Base-by-base conservation (phyloP, 306 rosid species). In the Vigna trinervia region DNA sequence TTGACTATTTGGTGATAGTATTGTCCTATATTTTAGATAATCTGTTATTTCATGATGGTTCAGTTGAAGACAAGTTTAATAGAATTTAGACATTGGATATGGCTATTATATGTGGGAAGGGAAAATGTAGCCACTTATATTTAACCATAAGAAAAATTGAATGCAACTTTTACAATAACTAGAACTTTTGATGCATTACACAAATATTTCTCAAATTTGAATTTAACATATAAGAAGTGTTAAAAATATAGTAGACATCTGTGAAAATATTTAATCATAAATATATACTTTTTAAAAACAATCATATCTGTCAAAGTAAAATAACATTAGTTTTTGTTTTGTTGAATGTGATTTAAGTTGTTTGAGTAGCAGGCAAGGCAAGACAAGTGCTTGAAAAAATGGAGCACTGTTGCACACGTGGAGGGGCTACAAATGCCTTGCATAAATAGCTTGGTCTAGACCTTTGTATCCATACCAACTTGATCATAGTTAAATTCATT, bases 1-100 rank as follows among this genome's bases (percentile, higher is more conserved):
- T 71, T 77, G 51, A 62, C 56, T 82, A 53, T 71, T 43, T 60
- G 80, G 71, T 75, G 67, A 51, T 53, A 76, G 13, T 64, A 43
- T 68, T 56, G 41, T 34, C 48, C 26, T 69, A 58, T 76, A 69
- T 51, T 48, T 48, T 75, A 41, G 48, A 54, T 58, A 48, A 51
- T 28, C 30, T 57, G 73, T 43, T 41, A 48, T 70, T 80, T 36
- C 19, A 45, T 62, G 17, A 36, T 41, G 46, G 3, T 46, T 76
- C 59, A 67, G 51, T 19, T 71, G 22, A 67, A 63, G 58, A 50
- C 50, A 30, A 71, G 22, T 22, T 30, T 2, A 47, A 50, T 71
- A 64, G 30, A 19, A 20, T 20, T 20, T 54, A 20, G 61, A 54
- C 2, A 20, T 23, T 52, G 1, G 10, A n/a, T 3, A 4, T n/a